Conservation (phyloP, 495 filamentous ascomycete genomes). For the Neurospora sp. region DNA sequence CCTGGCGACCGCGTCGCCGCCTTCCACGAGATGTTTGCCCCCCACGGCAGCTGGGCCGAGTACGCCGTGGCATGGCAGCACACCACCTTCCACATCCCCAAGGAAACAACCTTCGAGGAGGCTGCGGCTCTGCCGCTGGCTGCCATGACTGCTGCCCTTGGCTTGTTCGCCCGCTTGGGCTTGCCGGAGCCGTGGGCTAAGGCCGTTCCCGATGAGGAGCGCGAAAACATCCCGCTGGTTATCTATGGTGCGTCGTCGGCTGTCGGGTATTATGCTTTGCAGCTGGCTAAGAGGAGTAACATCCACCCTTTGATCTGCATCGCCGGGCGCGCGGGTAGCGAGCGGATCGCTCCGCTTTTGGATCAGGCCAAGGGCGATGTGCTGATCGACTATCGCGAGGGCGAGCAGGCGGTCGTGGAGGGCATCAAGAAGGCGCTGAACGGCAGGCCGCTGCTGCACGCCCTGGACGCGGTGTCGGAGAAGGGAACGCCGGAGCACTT, state of each 20-base stretch:
- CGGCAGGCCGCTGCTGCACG: slow-evolving; percentile 26
- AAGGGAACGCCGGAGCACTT: slow-evolving; percentile 39
- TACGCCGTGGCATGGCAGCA: slow-evolving; percentile 56
- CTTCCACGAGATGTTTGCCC: slow-evolving; percentile 49
- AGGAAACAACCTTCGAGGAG: slow-evolving; percentile 58
- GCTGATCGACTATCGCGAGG: slow-evolving; percentile 61
- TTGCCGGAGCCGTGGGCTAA: slow-evolving; percentile 56
- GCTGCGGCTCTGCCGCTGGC: slow-evolving; percentile 64
- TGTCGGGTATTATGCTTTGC: slow-evolving; percentile 59
- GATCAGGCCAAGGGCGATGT: slow-evolving; percentile 56
- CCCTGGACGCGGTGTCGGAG: slow-evolving; percentile 52
- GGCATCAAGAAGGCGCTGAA: slow-evolving; percentile 40
- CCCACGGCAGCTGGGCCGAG: slow-evolving; percentile 56
- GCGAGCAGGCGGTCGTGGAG: slow-evolving; percentile 42
- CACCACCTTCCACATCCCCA: slow-evolving; percentile 60
- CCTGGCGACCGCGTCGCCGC: slow-evolving; percentile 60
- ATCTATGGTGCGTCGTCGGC: slow-evolving; percentile 61
- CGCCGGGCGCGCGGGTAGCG: slow-evolving; percentile 43
- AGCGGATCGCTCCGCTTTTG: slow-evolving; percentile 50
- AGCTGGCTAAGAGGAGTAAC: slow-evolving; percentile 55
- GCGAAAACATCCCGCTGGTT: slow-evolving; percentile 27
- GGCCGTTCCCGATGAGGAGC: slow-evolving; percentile 16
- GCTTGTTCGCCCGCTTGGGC: slow-evolving; percentile 45
- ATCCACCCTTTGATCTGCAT: slow-evolving; percentile 67
- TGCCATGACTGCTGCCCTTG: slow-evolving; percentile 62